phyloP scores from a whole-genome alignment of 257 asterid genomes.

The Prunella vulgaris region DNA sequence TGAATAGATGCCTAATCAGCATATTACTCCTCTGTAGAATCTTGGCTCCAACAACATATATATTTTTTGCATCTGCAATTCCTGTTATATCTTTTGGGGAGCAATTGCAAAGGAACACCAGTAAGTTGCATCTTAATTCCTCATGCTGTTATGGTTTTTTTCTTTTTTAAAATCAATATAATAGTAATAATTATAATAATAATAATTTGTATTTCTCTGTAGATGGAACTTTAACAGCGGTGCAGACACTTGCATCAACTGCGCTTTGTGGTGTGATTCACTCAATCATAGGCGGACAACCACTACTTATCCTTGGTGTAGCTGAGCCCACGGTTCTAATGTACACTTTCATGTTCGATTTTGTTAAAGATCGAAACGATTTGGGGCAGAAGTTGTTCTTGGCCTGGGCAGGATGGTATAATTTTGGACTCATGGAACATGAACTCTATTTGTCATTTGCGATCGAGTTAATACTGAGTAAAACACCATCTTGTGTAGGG shows the following conservation, averaged over 20 bases:
- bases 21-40: constrained; percentile 45
- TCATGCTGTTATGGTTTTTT: not conserved
- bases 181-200: not conserved
- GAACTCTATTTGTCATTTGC: constrained; percentile 4
- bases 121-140: constrained; percentile 28
- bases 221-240: constrained; percentile 95
- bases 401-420: constrained; percentile 95
- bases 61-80: constrained; percentile 96
- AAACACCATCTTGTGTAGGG: constrained; percentile 47
- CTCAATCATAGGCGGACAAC: constrained; percentile 90
- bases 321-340: constrained; percentile 97
- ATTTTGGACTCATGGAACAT: constrained; percentile 10
- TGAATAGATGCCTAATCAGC: constrained; percentile 8
- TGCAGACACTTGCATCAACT: constrained; percentile 93
- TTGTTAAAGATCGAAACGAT: constrained; percentile 77
- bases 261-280: constrained; percentile 92
- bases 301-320: constrained; percentile 88
- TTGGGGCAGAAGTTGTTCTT: constrained; percentile 73
- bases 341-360: constrained; percentile 95
- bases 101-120: constrained; percentile 81
- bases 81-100: constrained; percentile 98
- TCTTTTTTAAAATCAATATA: not conserved
- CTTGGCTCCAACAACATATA: constrained; percentile 94
- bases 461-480: constrained; percentile 16
- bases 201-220: constrained; percentile 5